Evolutionary conservation across 1,284 basidiomycete species (phyloP).

Genomic region (Fomes fomentarius): DNA sequence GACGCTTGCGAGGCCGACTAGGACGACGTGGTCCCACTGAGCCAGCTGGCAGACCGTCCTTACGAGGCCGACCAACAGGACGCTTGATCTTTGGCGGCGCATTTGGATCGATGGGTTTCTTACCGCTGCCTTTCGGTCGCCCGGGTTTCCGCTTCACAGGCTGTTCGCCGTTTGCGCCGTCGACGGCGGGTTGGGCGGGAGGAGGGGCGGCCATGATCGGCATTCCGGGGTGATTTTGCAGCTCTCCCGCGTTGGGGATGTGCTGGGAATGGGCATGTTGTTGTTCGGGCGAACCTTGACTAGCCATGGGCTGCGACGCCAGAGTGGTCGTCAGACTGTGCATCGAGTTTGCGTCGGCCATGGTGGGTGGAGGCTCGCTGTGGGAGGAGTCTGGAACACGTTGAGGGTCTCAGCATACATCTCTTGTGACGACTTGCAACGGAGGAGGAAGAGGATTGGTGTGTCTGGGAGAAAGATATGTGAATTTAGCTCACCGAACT

Average conservation of each 20-base stretch:
- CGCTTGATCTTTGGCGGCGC: constrained; percentile 49
- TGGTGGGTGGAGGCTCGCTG: constrained; percentile 6
- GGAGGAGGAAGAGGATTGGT: background rate
- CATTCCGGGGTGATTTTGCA: constrained; percentile 17
- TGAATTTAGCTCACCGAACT: constrained; percentile 26
- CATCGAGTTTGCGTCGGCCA: constrained; percentile 27
- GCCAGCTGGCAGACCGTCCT: constrained; percentile 61
- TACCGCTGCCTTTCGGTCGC: constrained; percentile 57
- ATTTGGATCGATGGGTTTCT: constrained; percentile 47
- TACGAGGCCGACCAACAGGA: constrained; percentile 57
- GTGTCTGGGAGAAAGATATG: constrained; percentile 8
- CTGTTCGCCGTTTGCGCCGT: constrained; percentile 25
- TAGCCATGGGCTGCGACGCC: constrained; percentile 24
- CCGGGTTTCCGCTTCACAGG: constrained; percentile 44
- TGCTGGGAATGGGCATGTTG: constrained; percentile 20
- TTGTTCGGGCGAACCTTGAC: constrained; percentile 10
- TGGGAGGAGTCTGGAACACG: background rate
- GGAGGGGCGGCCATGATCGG: constrained; percentile 20
- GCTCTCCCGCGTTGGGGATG: constrained; percentile 15
- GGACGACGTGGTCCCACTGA: constrained; percentile 44
- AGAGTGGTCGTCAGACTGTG: constrained; percentile 31
- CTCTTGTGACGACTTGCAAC: background rate
- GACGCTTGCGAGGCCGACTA: constrained; percentile 43
- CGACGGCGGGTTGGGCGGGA: constrained; percentile 16
- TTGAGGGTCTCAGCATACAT: constrained; percentile 9